These are phyloP conservation scores for Globisporangium irregulare DNA, from an alignment of 352 stramenopile species.

Conservation along the genomic window DNA sequence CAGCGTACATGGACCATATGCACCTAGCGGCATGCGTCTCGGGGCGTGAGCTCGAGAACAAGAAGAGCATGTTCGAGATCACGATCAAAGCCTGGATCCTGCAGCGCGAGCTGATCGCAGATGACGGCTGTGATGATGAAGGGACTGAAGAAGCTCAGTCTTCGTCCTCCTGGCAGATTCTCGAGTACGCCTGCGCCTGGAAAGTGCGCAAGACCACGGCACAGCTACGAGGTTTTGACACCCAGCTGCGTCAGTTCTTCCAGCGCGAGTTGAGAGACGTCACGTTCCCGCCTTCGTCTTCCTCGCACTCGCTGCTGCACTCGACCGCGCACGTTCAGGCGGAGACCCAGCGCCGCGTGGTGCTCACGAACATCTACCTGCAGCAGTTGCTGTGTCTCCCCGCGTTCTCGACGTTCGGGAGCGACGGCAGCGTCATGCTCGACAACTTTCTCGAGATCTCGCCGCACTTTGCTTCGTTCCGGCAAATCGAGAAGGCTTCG, in stretches of 20 bases:
- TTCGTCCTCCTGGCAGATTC: slow-evolving; percentile 44
- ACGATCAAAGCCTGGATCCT: slow-evolving; percentile 61
- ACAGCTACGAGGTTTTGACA: slow-evolving; percentile 52
- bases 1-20: slow-evolving; percentile 44
- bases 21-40: slow-evolving; percentile 47
- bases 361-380: slow-evolving; percentile 44
- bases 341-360: slow-evolving; percentile 39
- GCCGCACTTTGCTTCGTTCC: slow-evolving; percentile 43
- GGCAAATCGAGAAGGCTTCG: slow-evolving; percentile 41
- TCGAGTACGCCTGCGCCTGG: slow-evolving; percentile 68
- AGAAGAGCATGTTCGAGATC: slow-evolving; percentile 46
- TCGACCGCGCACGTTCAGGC: slow-evolving; percentile 20
- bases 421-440: slow-evolving; percentile 52
- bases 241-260: slow-evolving; percentile 44
- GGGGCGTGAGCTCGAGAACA: slow-evolving; percentile 20
- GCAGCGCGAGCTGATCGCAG: slow-evolving; percentile 41
- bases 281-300: slow-evolving; percentile 34
- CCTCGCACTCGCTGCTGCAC: slow-evolving; percentile 24
- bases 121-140: slow-evolving; percentile 10
- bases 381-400: slow-evolving; percentile 48
- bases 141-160: background rate
- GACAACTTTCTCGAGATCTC: slow-evolving; percentile 70
- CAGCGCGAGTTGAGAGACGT: slow-evolving; percentile 45
- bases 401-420: slow-evolving; percentile 53
- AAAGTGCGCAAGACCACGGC: slow-evolving; percentile 38